Conservation (phyloP, 2,329 filamentous ascomycete genomes). For the Cordyceps fumosorosea region DNA sequence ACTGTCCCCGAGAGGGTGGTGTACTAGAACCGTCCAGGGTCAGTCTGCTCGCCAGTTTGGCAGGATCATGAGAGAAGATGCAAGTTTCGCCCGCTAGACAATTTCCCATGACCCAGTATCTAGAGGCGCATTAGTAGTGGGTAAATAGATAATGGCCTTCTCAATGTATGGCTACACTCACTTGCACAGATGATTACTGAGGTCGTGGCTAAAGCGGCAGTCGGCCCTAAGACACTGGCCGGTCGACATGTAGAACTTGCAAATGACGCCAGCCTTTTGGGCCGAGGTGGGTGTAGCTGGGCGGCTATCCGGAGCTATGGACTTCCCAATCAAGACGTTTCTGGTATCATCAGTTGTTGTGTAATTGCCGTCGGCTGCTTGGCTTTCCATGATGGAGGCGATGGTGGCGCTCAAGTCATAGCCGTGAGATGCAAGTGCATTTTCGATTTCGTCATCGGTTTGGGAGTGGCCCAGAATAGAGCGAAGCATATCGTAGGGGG, state of each 20-base stretch:
- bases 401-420: conserved; percentile 94
- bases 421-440: conserved; percentile 78
- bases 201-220: conserved; percentile 93
- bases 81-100: conserved; percentile 91
- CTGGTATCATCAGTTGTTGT: conserved; percentile 46
- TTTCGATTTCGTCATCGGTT: conserved; percentile 89
- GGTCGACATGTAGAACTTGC: conserved; percentile 93
- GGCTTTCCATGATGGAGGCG: conserved; percentile 75
- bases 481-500: conserved; percentile 93
- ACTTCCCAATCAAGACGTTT: conserved; percentile 80
- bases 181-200: conserved; percentile 97
- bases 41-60: conserved; percentile 76
- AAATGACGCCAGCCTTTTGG: conserved; percentile 80
- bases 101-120: conserved; percentile 94
- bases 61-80: conserved; percentile 94
- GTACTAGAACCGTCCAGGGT: conserved; percentile 63
- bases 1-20: conserved; percentile 55
- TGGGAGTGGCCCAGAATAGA: conserved; percentile 86
- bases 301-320: conserved; percentile 68
- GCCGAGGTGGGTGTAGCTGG: conserved; percentile 71
- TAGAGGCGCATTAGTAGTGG: conserved; percentile 27
- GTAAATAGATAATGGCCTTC: too few species aligned
- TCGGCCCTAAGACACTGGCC: conserved; percentile 95
- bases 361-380: conserved; percentile 36
- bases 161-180: conserved; percentile 45